Percentiles rank a stretch among this genome's conserved stretches.
phyloP scores from a whole-genome alignment of 2,329 filamentous ascomycete species.

The Sporothrix sp. region DNA sequence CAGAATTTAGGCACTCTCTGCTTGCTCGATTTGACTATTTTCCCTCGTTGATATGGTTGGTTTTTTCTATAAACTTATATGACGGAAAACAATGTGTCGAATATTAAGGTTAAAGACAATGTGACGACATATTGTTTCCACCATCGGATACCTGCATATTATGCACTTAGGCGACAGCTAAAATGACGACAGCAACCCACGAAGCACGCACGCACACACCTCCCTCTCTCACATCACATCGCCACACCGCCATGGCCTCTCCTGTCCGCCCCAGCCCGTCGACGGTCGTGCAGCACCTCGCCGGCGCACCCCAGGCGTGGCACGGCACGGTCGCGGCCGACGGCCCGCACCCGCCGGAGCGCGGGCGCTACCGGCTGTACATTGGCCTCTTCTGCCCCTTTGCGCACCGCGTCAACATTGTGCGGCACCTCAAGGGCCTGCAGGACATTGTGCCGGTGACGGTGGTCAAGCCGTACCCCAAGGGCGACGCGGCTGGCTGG shows the following conservation, averaged over 20 bases:
- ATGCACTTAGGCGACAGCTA: neutral
- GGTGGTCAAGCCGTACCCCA: constrained; percentile 56
- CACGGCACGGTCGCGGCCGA: constrained; percentile 21
- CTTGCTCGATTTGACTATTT: too few species aligned
- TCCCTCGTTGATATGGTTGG: too few species aligned
- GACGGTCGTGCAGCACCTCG: constrained; percentile 17
- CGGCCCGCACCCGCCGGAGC: constrained; percentile 21
- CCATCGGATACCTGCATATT: too few species aligned
- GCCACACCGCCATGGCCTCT: neutral
- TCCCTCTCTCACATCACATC: too few species aligned
- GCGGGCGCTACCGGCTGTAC: constrained; percentile 22
- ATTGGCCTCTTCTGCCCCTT: constrained; percentile 55
- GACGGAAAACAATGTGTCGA: too few species aligned
- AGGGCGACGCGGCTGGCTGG: constrained; percentile 53
- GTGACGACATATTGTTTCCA: too few species aligned
- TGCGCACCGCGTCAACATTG: constrained; percentile 49
- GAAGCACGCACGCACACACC: neutral
- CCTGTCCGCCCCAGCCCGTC: constrained; percentile 12
- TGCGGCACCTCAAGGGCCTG: constrained; percentile 49
- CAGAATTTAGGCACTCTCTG: too few species aligned
- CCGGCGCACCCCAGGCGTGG: constrained; percentile 20
- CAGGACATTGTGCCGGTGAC: constrained; percentile 44
- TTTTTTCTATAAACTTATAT: neutral
- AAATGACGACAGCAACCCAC: neutral
- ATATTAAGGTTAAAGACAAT: too few species aligned